Evolutionary conservation across 352 stramenopile species (phyloP).

Genomic region (Globisporangium splendens): DNA sequence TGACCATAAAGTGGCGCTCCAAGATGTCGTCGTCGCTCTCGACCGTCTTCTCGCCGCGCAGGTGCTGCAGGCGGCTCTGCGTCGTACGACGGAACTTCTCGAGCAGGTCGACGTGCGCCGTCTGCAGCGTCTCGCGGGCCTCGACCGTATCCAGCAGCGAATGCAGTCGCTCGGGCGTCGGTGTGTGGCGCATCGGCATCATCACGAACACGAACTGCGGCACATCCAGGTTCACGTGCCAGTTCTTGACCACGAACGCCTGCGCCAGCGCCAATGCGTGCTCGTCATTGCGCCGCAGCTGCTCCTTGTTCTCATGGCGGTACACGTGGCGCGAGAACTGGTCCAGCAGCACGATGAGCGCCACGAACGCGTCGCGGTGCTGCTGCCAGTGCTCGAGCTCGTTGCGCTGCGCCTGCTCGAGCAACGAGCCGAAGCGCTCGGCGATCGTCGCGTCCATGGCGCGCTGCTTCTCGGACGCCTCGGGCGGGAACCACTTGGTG

Average conservation of each 20-base stretch:
- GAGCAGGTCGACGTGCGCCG: conserved; percentile 57
- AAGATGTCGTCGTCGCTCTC: conserved; percentile 50
- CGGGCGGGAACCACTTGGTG: conserved; percentile 29
- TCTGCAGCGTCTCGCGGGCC: conserved; percentile 32
- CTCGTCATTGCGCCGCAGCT: conserved; percentile 38
- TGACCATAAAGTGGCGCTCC: conserved; percentile 55
- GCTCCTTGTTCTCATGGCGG: conserved; percentile 28
- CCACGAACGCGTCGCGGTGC: conserved; percentile 44
- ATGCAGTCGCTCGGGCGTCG: conserved; percentile 52
- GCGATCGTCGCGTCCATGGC: conserved; percentile 19
- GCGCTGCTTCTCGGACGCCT: conserved; percentile 21
- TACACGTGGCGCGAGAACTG: conserved; percentile 85
- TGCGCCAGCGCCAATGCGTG: conserved; percentile 42
- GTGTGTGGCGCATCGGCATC: conserved; percentile 85
- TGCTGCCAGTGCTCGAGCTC: conserved; percentile 51
- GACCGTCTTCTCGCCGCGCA: conserved; percentile 25
- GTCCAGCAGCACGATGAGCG: conserved; percentile 84
- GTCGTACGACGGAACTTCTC: conserved; percentile 85
- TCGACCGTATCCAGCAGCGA: conserved; percentile 55
- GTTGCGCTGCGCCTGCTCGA: conserved; percentile 26
- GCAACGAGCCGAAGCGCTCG: conserved; percentile 10
- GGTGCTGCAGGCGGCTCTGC: conserved; percentile 59
- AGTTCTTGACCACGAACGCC: conserved; percentile 40
- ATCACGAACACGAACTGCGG: conserved; percentile 75
- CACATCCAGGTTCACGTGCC: conserved; percentile 48